These are phyloP conservation scores for Camellia granthamiana DNA, from an alignment of 148 eudicot genomes.

Conservation along the genomic window DNA sequence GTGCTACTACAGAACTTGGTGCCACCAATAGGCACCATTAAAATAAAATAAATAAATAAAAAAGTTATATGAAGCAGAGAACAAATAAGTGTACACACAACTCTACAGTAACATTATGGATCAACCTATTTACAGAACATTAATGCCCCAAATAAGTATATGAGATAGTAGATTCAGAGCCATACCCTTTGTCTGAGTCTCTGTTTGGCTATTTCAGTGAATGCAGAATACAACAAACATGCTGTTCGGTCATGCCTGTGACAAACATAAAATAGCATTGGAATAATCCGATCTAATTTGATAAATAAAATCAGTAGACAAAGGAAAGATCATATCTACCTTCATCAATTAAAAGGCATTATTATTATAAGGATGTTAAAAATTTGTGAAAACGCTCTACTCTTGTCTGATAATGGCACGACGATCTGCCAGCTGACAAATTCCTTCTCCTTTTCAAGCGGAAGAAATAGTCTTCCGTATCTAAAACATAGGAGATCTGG, in stretches of 20 bases:
- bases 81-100: neutral
- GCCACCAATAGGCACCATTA: constrained; percentile 5
- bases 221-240: constrained; percentile 1
- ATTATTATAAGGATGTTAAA: constrained; percentile 31
- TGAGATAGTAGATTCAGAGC: constrained; percentile 5
- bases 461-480: constrained; percentile 66
- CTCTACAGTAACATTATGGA: constrained; percentile 12
- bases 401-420: constrained; percentile 29
- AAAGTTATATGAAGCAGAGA: neutral
- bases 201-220: constrained; percentile 15
- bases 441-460: constrained; percentile 42
- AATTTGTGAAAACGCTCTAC: constrained; percentile 50
- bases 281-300: neutral
- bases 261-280: neutral
- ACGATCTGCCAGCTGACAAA: constrained; percentile 23
- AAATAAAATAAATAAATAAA: neutral
- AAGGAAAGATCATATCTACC: neutral
- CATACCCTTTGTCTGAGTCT: constrained; percentile 6
- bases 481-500: constrained; percentile 84
- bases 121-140: constrained; percentile 27
- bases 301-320: neutral
- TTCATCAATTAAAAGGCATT: neutral
- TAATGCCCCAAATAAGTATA: neutral
- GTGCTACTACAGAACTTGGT: constrained; percentile 4
- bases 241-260: constrained; percentile 14